These are phyloP conservation scores for Eucalyptus sp. DNA, from an alignment of 345 rosid genomes.

Conservation along the genomic window DNA sequence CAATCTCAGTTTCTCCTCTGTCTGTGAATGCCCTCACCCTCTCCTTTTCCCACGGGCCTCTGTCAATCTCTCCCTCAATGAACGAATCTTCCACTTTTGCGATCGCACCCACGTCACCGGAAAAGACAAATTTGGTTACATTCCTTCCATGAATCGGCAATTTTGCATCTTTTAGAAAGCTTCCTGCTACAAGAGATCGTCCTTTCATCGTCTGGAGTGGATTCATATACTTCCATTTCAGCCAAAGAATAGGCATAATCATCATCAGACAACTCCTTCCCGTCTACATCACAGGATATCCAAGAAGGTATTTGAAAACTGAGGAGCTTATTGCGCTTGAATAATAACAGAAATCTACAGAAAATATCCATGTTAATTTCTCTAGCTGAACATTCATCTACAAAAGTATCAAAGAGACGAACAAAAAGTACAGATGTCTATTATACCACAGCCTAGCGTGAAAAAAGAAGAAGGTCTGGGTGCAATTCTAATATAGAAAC, in stretches of 20 bases:
- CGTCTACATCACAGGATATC: constrained; percentile 72
- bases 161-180: not conserved
- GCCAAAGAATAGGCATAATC: constrained; percentile 38
- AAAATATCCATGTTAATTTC: not conserved
- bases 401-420: not conserved
- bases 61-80: too few relatives aligned
- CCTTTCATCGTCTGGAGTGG: constrained; percentile 15
- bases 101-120: rapidly evolving
- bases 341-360: not conserved
- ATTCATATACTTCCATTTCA: constrained; percentile 84
- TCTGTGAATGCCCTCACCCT: too few relatives aligned
- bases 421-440: not conserved
- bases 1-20: too few relatives aligned
- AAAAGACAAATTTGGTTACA: too few relatives aligned
- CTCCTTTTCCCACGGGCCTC: too few relatives aligned
- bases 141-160: too few relatives aligned
- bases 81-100: too few relatives aligned
- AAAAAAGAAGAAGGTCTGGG: not conserved
- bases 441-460: not conserved
- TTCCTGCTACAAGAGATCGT: constrained; percentile 35
- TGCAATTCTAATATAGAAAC: not conserved
- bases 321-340: constrained; percentile 68
- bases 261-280: constrained; percentile 45
- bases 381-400: not conserved
- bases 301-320: constrained; percentile 69